Base-by-base conservation (phyloP, 345 rosid species). In the Boechera stricta region DNA sequence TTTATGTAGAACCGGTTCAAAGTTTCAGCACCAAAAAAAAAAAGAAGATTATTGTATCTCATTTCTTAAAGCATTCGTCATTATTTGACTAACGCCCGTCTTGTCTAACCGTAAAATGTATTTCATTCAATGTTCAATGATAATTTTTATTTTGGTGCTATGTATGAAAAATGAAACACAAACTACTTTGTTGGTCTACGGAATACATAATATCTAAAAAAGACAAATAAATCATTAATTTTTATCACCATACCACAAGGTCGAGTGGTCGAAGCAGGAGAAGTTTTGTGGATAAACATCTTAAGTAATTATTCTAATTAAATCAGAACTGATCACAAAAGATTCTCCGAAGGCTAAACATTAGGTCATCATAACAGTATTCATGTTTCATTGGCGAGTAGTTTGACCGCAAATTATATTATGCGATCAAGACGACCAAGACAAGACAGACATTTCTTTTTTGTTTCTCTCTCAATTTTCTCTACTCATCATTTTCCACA, bases 1-100 rank as follows among this genome's bases (percentile, higher is more conserved):
- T 53, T 71, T 18, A 18, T 71, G 66, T 16, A 55, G 67, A 64
- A 64, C 67, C 6, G 28, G 60, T 36, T 77, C 49, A 11, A 56
- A 54, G 18, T 77, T 42, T 70, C 71, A 62, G 66, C 57, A 45
- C 71, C 9, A 41, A 12, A 3, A 41, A 2, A 5, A 5, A 21
- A 0, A 38, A 38, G 26, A 4, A 38, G 71, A 70, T 69, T 18
- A 48, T 64, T 59, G 10, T 4, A 65, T 71, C 68, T 65, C 55
- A 15, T 64, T 71, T 57, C n/a, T 11, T 16, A 10, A 45, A 44
- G 53, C 59, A 69, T 31, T 49, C 7, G 54, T 59, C 36, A 32
- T 15, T 35, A 49, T 76, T 41, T 42, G 68, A 76, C 74, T 52
- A 68, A 54, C 64, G 7, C 3, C 64, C 13, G 56, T 57, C 16